Percentiles rank a stretch among this genome's conserved stretches.
Evolutionary conservation across 169 alveolate genomes (phyloP).

Genomic region (Eimeria brunetti): DNA sequence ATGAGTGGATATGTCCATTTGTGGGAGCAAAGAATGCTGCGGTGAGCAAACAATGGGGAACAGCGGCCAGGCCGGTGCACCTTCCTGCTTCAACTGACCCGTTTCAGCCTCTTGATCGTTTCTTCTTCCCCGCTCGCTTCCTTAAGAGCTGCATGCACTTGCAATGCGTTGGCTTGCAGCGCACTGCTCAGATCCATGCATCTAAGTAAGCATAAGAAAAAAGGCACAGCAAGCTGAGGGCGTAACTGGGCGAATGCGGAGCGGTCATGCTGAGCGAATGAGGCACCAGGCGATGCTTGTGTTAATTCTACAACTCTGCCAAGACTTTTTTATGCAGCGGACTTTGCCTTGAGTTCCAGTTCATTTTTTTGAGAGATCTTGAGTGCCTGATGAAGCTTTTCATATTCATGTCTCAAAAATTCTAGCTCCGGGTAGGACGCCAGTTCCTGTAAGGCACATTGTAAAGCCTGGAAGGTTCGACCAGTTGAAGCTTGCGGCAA

Average conservation of each 20-base stretch:
- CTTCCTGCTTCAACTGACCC: not conserved
- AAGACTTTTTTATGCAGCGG: not conserved
- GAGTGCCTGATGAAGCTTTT: conserved; percentile 90
- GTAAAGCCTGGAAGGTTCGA: not conserved
- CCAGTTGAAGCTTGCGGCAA: not conserved
- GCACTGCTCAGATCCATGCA: conserved; percentile 71
- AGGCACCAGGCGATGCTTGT: not conserved
- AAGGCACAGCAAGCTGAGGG: not conserved
- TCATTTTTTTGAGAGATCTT: conserved; percentile 90
- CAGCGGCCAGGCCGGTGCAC: not conserved
- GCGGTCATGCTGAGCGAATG: not conserved
- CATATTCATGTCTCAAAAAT: conserved; percentile 90
- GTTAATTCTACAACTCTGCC: not conserved
- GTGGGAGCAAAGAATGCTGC: not conserved
- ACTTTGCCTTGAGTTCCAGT: conserved; percentile 86
- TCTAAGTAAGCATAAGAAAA: conserved; percentile 9
- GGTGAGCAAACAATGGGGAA: not conserved
- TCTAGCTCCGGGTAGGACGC: conserved; percentile 89
- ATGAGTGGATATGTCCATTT: no score
- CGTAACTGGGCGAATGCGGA: not conserved
- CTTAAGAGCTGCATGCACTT: conserved; percentile 68
- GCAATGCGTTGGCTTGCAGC: conserved; percentile 38
- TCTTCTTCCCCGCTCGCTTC: conserved; percentile 60
- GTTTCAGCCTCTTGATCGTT: conserved; percentile 58
- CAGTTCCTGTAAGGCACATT: conserved; percentile 87